phyloP scores from a whole-genome alignment of 2,329 filamentous ascomycete species.

The Aspergillus sp. region DNA sequence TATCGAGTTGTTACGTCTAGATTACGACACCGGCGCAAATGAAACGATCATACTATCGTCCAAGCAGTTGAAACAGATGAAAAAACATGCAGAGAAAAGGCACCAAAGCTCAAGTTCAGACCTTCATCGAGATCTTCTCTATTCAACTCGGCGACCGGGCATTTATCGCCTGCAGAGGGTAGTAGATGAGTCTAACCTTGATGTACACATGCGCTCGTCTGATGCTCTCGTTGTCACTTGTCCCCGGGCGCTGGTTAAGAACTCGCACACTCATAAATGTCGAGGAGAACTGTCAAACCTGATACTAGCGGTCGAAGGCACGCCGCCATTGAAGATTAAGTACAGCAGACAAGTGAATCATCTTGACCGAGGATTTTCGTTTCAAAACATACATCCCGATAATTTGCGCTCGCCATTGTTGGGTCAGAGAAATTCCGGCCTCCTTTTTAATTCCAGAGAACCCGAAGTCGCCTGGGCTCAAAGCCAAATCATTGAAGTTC shows the following conservation, averaged over 20 bases:
- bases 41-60: conserved; percentile 76
- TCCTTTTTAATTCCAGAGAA: conserved; percentile 56
- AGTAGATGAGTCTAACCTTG: conserved; percentile 88
- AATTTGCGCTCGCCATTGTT: conserved; percentile 76
- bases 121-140: conserved; percentile 68
- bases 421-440: conserved; percentile 59
- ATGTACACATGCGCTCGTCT: conserved; percentile 74
- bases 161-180: conserved; percentile 84
- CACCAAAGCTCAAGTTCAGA: conserved; percentile 51
- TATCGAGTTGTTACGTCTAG: conserved; percentile 84
- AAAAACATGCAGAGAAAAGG: conserved; percentile 67
- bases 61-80: conserved; percentile 73
- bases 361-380: conserved; percentile 79
- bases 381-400: conserved; percentile 91
- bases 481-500: conserved; percentile 72
- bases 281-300: conserved; percentile 85
- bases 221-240: conserved; percentile 86
- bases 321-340: conserved; percentile 86
- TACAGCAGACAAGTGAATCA: conserved; percentile 88
- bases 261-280: conserved; percentile 69
- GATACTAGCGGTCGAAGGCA: conserved; percentile 79
- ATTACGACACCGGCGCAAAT: conserved; percentile 76
- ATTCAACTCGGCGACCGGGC: conserved; percentile 80
- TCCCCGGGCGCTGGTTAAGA: conserved; percentile 73
- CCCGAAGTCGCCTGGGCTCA: conserved; percentile 74